phyloP scores from a whole-genome alignment of 2,329 filamentous ascomycete species.

The Alternaria angustiovoidea region DNA sequence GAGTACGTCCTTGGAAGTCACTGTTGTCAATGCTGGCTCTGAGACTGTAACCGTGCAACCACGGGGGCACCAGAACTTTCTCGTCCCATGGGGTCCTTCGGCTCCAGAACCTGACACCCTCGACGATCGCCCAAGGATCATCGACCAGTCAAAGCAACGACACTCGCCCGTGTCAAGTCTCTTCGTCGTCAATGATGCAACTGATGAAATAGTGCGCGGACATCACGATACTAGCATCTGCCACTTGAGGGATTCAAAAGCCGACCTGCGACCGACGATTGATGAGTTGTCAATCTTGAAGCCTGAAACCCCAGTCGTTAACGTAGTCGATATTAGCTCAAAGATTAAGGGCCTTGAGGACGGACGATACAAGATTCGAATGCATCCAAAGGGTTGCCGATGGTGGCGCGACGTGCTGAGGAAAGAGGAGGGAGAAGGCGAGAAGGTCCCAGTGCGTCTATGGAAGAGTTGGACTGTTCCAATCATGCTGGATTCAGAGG shows the following conservation, averaged over 20 bases:
- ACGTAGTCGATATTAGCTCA: not conserved
- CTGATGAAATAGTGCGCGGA: not conserved
- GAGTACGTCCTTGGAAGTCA: not conserved
- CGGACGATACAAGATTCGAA: not conserved
- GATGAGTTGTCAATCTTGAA: not conserved
- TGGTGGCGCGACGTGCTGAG: not conserved
- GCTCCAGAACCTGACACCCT: not conserved
- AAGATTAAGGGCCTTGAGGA: not conserved
- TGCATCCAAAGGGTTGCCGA: not conserved
- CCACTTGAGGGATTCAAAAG: not conserved
- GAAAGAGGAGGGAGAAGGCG: conserved; percentile 2
- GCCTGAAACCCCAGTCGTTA: not conserved
- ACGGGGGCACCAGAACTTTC: not conserved
- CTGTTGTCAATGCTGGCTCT: not conserved
- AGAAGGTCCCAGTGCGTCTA: not conserved
- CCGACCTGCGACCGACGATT: not conserved
- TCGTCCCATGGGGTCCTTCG: not conserved
- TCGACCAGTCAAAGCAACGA: not conserved
- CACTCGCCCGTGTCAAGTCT: not conserved
- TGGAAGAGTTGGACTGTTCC: conserved; percentile 3
- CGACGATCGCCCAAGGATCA: not conserved
- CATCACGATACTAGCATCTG: not conserved
- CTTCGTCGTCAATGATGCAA: not conserved
- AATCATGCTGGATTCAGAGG: conserved; percentile 3
- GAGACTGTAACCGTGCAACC: not conserved